Evolutionary conservation across 495 filamentous ascomycete genomes (phyloP).

Genomic region (Aspergillus carlsbadensis): DNA sequence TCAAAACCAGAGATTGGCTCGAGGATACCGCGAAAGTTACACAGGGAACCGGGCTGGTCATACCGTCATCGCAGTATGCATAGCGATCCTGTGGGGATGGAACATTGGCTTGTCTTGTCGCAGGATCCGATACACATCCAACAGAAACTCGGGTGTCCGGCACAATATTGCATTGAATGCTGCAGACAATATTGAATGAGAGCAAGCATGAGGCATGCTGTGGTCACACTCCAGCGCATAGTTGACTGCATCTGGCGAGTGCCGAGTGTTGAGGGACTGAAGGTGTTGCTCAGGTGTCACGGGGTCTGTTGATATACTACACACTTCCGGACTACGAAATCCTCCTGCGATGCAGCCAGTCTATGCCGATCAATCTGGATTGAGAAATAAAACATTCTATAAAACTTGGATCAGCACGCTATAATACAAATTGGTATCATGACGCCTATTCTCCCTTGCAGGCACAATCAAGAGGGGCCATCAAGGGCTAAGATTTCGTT

Average conservation of each 20-base stretch:
- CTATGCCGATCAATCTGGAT: neutral
- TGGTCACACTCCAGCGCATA: neutral
- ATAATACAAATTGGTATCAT: slow-evolving; percentile 11
- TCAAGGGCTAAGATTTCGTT: slow-evolving; percentile 16
- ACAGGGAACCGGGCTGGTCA: neutral
- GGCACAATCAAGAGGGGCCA: no score
- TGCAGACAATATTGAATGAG: neutral
- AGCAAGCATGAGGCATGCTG: neutral
- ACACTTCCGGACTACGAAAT: no score
- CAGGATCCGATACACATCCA: neutral
- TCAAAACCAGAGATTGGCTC: neutral
- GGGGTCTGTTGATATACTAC: no score
- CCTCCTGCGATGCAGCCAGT: no score
- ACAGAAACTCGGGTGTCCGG: neutral
- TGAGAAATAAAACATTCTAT: neutral
- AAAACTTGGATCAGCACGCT: neutral
- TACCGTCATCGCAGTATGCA: neutral
- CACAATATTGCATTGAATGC: neutral
- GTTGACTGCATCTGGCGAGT: neutral
- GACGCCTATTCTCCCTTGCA: neutral
- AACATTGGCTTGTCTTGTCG: neutral
- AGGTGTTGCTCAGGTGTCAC: neutral
- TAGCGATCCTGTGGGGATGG: neutral
- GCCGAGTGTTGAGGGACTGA: neutral
- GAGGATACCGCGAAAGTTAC: neutral